Evolutionary conservation across 1,139 yeast genomes (phyloP).

Genomic region (Yamadazyma jaroonii): DNA sequence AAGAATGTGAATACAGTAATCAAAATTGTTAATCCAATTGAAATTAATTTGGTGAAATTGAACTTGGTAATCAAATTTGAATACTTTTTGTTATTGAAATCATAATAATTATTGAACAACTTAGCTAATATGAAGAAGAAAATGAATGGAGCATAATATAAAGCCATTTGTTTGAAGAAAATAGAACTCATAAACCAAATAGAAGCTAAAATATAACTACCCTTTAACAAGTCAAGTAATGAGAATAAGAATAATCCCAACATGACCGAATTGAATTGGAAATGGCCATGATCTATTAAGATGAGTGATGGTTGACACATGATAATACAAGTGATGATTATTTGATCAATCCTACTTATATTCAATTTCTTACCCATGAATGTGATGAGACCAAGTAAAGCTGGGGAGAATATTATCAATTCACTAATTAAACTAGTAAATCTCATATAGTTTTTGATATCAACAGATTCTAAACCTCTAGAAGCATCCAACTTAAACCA

Average conservation of each 20-base stretch:
- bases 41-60: conserved; percentile 47
- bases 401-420: conserved; percentile 72
- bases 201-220: conserved; percentile 67
- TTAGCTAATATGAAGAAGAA: conserved; percentile 71
- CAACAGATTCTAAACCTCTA: conserved; percentile 69
- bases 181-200: conserved; percentile 75
- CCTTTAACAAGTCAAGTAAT: conserved; percentile 62
- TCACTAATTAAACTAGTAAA: conserved; percentile 76
- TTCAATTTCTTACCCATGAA: conserved; percentile 60
- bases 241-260: conserved; percentile 76
- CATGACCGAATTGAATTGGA: conserved; percentile 94
- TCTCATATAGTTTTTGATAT: conserved; percentile 81
- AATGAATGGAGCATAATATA: conserved; percentile 87
- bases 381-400: conserved; percentile 64
- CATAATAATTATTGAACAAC: conserved; percentile 22
- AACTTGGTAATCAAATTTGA: conserved; percentile 12
- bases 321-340: conserved; percentile 69
- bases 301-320: conserved; percentile 79
- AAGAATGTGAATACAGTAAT: conserved; percentile 51
- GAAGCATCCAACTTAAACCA: conserved; percentile 80
- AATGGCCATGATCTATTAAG: conserved; percentile 94
- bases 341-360: conserved; percentile 69
- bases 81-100: conserved; percentile 10
- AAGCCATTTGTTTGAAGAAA: conserved; percentile 92
- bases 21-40: conserved; percentile 64